phyloP scores from a whole-genome alignment of 139 green algal genomes.

The Asterochloris sp. region DNA sequence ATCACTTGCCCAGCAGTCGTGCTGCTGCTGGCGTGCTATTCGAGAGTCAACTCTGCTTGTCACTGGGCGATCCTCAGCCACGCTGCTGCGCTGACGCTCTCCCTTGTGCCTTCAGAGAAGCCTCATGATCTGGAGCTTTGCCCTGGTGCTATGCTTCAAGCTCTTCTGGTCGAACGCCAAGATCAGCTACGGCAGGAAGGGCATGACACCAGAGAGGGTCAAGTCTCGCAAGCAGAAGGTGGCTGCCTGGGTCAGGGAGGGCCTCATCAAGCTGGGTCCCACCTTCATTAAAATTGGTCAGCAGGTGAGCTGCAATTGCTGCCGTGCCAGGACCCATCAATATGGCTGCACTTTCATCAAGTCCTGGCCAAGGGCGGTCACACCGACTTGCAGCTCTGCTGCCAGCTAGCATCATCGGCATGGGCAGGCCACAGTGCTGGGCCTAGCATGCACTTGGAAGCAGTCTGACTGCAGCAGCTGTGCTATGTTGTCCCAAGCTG shows the following conservation, averaged over 20 bases:
- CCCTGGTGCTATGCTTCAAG: conserved; percentile 78
- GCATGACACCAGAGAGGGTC: conserved; percentile 51
- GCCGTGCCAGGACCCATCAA: neutral
- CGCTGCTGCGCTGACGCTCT: neutral
- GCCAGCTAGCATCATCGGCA: too few relatives aligned
- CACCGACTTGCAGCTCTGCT: too few relatives aligned
- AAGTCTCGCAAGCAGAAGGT: conserved; percentile 22
- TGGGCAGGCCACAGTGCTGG: too few relatives aligned
- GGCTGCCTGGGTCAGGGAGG: conserved; percentile 95
- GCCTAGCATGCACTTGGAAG: too few relatives aligned
- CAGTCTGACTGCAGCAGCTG: too few relatives aligned
- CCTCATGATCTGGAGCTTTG: conserved; percentile 93
- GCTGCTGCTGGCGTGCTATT: neutral
- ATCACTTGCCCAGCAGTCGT: too few relatives aligned
- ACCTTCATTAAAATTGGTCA: conserved; percentile 88
- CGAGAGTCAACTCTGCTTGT: neutral
- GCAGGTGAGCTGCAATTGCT: neutral
- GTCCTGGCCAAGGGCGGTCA: too few relatives aligned
- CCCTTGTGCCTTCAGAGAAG: conserved; percentile 63
- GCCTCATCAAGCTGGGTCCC: conserved; percentile 85
- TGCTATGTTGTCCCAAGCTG: too few relatives aligned
- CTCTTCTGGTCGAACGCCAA: conserved; percentile 56
- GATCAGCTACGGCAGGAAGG: conserved; percentile 73
- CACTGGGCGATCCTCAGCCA: neutral
- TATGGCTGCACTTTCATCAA: neutral